Evolutionary conservation across 257 asterid species (phyloP).

Genomic region (Solanum lycopersicoides): DNA sequence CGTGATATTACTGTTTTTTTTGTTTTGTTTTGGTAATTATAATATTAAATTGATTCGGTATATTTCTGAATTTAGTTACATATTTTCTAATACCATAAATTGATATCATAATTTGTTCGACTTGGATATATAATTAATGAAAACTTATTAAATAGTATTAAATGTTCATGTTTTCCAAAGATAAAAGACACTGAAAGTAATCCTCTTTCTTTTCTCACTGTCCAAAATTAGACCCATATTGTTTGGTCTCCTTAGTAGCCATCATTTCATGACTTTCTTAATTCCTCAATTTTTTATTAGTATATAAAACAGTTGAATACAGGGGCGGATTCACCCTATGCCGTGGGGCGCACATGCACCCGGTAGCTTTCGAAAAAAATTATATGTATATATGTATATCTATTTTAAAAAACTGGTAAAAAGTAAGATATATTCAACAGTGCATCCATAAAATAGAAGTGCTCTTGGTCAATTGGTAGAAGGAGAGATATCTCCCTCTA

Average conservation of each 20-base stretch:
- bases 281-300: not conserved
- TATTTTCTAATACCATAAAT: not conserved
- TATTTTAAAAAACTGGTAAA: too few species aligned
- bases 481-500: too few species aligned
- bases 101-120: not conserved
- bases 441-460: too few species aligned
- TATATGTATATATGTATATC: too few species aligned
- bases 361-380: too few species aligned
- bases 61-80: not conserved
- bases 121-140: not conserved
- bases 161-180: conserved; percentile 9
- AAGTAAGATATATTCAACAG: too few species aligned
- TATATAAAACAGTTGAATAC: conserved; percentile 5
- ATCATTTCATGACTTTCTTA: not conserved
- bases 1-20: not conserved
- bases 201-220: not conserved
- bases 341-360: too few species aligned
- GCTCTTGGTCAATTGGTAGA: too few species aligned
- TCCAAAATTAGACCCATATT: conserved; percentile 13
- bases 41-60: not conserved
- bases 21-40: not conserved
- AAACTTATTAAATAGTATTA: not conserved
- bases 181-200: not conserved
- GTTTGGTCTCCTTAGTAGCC: not conserved
- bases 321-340: too few species aligned